phyloP scores from a whole-genome alignment of 1,284 basidiomycete genomes.

The Naganishia albida region DNA sequence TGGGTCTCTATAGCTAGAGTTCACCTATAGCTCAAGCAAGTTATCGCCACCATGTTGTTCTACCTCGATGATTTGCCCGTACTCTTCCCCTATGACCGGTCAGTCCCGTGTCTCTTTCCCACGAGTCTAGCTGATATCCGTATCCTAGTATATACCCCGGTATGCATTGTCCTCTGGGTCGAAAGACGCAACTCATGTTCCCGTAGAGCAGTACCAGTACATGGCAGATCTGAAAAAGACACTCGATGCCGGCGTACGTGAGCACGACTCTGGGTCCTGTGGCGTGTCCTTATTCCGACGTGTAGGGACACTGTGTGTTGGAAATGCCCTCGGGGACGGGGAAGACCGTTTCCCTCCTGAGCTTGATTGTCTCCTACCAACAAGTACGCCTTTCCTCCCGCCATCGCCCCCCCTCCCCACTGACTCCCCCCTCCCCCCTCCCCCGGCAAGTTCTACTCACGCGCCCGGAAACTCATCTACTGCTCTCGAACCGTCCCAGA shows the following conservation, averaged over 20 bases:
- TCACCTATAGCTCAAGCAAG: background rate
- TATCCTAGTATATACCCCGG: conserved; percentile 44
- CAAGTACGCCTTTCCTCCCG: conserved; percentile 61
- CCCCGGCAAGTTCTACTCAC: conserved; percentile 75
- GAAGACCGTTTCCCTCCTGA: conserved; percentile 95
- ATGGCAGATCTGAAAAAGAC: conserved; percentile 98
- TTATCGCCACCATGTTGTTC: conserved; percentile 78
- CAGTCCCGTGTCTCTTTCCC: conserved; percentile 27
- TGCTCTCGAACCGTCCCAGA: conserved; percentile 99
- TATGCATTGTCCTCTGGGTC: conserved; percentile 33
- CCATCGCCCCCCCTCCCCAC: too few relatives aligned
- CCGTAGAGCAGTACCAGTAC: conserved; percentile 91
- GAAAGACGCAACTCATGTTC: conserved; percentile 19
- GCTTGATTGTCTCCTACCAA: conserved; percentile 96
- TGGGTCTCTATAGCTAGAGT: background rate
- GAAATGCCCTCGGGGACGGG: conserved; percentile 99
- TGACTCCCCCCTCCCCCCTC: background rate
- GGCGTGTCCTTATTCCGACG: background rate
- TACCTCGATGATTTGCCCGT: conserved; percentile 92
- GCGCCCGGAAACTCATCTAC: conserved; percentile 92
- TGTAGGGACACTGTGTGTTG: conserved; percentile 92
- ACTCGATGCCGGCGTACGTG: conserved; percentile 74
- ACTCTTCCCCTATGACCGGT: conserved; percentile 79
- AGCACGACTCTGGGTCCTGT: background rate
- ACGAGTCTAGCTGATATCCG: conserved; percentile 66